A percentile compares a stretch with the other conserved stretches of the same genome.
Conservation (phyloP, 768 basidiomycete genomes). For the Amanita rubescens region DNA sequence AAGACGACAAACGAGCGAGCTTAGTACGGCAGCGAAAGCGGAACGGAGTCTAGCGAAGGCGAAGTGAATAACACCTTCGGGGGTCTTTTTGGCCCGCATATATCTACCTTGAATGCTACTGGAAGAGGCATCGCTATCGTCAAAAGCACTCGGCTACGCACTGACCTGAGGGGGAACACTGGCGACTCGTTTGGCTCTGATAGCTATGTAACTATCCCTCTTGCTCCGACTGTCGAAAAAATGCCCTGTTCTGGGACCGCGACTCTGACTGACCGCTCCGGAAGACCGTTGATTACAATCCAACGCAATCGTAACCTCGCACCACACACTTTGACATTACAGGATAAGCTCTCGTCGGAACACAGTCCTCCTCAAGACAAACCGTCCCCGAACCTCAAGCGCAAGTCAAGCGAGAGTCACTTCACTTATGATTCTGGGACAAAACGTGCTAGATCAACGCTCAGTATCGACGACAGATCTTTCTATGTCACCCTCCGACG, state of each 20-base stretch:
- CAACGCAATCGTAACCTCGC: not conserved
- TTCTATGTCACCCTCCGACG: slow-evolving; percentile 35
- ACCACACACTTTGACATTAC: not conserved
- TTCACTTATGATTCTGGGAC: slow-evolving; percentile 36
- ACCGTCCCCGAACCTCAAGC: not conserved
- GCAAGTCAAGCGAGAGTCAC: slow-evolving; percentile 24
- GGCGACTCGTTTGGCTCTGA: not conserved
- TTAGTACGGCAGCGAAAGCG: not conserved
- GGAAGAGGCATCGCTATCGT: not conserved
- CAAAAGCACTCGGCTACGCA: not conserved
- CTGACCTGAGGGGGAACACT: not conserved
- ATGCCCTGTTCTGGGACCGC: not conserved
- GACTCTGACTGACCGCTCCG: slow-evolving; percentile 3
- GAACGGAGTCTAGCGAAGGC: not conserved
- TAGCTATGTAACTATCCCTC: slow-evolving; percentile 3
- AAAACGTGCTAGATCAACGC: slow-evolving; percentile 37
- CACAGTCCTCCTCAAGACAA: not conserved
- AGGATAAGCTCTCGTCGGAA: not conserved
- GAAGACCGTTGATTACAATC: not conserved
- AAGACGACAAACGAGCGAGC: slow-evolving; percentile 4
- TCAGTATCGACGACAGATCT: slow-evolving; percentile 35
- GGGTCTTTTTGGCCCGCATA: not conserved
- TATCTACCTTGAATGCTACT: not conserved
- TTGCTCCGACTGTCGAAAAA: not conserved
- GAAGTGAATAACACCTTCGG: not conserved